These are phyloP conservation scores for Dryadomyces sulphureus DNA, from an alignment of 2,329 filamentous ascomycete species.

Conservation along the genomic window DNA sequence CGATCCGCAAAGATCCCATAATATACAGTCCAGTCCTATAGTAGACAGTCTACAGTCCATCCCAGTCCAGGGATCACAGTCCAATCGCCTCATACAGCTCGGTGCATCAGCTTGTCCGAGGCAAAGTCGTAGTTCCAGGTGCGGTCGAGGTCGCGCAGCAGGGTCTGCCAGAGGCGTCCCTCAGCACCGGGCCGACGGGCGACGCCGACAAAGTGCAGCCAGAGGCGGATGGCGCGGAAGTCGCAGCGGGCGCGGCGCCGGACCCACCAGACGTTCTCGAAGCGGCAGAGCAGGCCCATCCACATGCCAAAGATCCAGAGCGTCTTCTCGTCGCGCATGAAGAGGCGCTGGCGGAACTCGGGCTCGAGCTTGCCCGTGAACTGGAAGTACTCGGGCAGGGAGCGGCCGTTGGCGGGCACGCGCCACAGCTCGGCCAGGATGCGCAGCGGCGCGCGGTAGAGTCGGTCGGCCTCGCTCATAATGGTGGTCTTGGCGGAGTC, in stretches of 20 bases:
- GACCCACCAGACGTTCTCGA: slow-evolving; percentile 11
- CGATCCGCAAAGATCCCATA: no score
- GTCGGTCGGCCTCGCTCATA: slow-evolving; percentile 5
- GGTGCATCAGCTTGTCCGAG: neutral
- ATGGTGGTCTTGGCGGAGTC: neutral
- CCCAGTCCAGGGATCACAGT: no score
- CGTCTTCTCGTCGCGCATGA: slow-evolving; percentile 10
- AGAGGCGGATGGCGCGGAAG: slow-evolving; percentile 13
- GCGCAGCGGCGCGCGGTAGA: slow-evolving; percentile 11
- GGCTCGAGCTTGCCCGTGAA: slow-evolving; percentile 11
- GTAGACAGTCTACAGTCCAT: no score
- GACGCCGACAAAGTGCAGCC: slow-evolving; percentile 11
- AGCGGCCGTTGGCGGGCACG: slow-evolving; percentile 6
- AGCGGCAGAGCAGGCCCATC: slow-evolving; percentile 14
- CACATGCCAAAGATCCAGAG: slow-evolving; percentile 15
- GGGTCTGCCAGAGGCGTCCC: slow-evolving; percentile 10
- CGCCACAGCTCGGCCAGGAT: slow-evolving; percentile 10
- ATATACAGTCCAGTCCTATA: no score
- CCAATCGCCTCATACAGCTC: neutral
- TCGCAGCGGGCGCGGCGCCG: slow-evolving; percentile 12
- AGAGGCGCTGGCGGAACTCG: slow-evolving; percentile 10
- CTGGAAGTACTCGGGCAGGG: slow-evolving; percentile 11
- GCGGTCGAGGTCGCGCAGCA: slow-evolving; percentile 10
- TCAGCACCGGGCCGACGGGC: slow-evolving; percentile 7
- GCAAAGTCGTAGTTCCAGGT: slow-evolving; percentile 11